Percentiles rank a stretch among this genome's conserved stretches.
Conservation (phyloP, 495 filamentous ascomycete species). For the Bacidia gigantensis region DNA sequence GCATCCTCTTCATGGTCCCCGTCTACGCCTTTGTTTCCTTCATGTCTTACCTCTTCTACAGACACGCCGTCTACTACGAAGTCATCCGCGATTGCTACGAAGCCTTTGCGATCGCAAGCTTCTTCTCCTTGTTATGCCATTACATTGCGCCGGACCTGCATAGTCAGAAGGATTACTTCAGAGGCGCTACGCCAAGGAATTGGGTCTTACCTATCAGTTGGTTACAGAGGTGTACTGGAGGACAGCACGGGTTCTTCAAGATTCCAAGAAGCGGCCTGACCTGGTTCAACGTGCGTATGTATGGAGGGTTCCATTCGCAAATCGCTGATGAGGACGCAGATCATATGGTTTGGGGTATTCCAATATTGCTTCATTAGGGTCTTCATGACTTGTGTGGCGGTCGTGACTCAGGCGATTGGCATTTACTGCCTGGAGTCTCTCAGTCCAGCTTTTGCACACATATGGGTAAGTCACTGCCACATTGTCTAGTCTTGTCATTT, state of each 20-base stretch:
- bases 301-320: no score
- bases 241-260: constrained; percentile 46
- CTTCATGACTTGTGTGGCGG: constrained; percentile 68
- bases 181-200: constrained; percentile 46
- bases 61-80: constrained; percentile 68
- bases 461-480: constrained; percentile 49
- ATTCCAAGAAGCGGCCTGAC: constrained; percentile 73
- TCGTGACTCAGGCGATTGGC: constrained; percentile 52
- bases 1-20: constrained; percentile 84
- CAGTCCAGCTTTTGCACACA: constrained; percentile 62
- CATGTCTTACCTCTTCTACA: constrained; percentile 63
- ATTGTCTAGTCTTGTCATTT: not conserved
- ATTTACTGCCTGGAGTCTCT: constrained; percentile 69
- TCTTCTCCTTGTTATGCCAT: constrained; percentile 79
- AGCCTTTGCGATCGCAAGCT: constrained; percentile 79
- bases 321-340: constrained; percentile 27
- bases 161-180: constrained; percentile 79
- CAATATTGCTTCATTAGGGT: constrained; percentile 84
- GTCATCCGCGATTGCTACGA: constrained; percentile 81
- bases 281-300: constrained; percentile 62
- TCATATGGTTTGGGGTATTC: constrained; percentile 76
- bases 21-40: constrained; percentile 70
- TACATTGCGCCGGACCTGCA: constrained; percentile 72
- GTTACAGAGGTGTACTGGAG: constrained; percentile 48
- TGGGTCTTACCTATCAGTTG: constrained; percentile 69